These are phyloP conservation scores for Hyaloperonospora brassicae DNA, from an alignment of 352 stramenopile species.

Conservation along the genomic window DNA sequence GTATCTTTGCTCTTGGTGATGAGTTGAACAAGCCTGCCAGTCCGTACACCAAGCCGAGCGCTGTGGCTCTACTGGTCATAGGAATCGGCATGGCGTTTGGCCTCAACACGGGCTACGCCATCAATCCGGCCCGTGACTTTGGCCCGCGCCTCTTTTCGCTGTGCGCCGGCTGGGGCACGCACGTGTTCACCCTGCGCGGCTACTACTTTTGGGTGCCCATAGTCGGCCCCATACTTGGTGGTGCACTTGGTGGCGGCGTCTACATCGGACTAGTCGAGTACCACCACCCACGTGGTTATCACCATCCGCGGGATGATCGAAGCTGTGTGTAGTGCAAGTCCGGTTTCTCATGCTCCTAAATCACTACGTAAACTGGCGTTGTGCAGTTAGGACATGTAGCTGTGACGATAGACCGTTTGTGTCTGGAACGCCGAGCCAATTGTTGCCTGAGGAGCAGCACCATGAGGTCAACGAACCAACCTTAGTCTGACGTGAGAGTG, in stretches of 20 bases:
- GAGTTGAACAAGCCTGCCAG: constrained; percentile 45
- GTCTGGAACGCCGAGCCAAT: too few species aligned
- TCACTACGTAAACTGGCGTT: too few species aligned
- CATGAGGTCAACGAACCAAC: too few species aligned
- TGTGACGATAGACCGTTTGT: too few species aligned
- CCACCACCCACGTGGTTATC: constrained; percentile 44
- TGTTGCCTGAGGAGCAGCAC: too few species aligned
- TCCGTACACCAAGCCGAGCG: constrained; percentile 32
- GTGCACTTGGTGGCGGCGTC: constrained; percentile 29
- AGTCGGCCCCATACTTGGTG: constrained; percentile 37
- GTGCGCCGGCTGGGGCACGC: constrained; percentile 33
- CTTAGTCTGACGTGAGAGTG: too few species aligned
- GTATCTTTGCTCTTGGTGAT: constrained; percentile 54
- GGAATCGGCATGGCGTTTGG: constrained; percentile 66
- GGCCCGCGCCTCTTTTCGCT: constrained; percentile 38
- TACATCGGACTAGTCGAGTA: constrained; percentile 39
- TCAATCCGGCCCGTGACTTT: constrained; percentile 60
- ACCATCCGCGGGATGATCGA: constrained; percentile 2
- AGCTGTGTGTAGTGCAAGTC: too few species aligned
- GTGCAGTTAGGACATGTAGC: too few species aligned
- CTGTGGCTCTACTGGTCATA: constrained; percentile 47
- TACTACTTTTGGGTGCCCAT: constrained; percentile 63
- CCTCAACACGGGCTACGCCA: constrained; percentile 61
- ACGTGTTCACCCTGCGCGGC: constrained; percentile 30
- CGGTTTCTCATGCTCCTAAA: too few species aligned